Evolutionary conservation across 169 alveolate species (phyloP).

Genomic region (Plasmodium relictum): DNA sequence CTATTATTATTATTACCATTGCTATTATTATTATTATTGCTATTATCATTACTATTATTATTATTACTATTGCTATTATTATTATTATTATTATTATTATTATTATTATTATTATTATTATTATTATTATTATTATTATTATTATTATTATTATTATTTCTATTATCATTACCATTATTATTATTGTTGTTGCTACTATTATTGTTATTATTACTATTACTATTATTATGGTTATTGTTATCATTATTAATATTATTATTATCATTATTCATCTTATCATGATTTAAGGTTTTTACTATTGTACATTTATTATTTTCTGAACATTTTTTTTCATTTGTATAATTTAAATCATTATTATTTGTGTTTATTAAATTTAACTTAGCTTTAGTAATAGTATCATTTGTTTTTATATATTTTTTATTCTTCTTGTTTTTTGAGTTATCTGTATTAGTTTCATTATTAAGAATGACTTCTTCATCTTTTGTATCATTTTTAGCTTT

Average conservation of each 20-base stretch:
- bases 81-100: slow-evolving; percentile 8
- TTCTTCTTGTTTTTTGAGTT: background rate
- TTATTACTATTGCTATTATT: background rate
- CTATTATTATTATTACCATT: background rate
- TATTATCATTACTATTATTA: background rate
- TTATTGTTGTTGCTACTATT: too few relatives aligned
- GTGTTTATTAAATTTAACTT: background rate
- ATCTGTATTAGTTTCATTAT: slow-evolving; percentile 9
- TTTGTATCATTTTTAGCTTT: background rate
- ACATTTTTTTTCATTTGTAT: background rate
- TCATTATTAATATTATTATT: too few relatives aligned
- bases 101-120: background rate
- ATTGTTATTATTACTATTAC: too few relatives aligned
- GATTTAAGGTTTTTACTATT: too few relatives aligned
- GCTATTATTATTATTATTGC: background rate
- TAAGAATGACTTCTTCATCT: background rate
- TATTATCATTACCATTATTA: too few relatives aligned
- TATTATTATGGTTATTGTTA: too few relatives aligned
- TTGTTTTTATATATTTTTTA: background rate
- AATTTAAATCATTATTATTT: background rate
- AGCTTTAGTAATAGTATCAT: background rate
- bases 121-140: too few relatives aligned
- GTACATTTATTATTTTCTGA: too few relatives aligned
- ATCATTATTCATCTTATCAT: too few relatives aligned
- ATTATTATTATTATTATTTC: too few relatives aligned